These are phyloP conservation scores for Coemansia aciculifera DNA, from an alignment of 192 early-diverging fungal species.

Conservation along the genomic window DNA sequence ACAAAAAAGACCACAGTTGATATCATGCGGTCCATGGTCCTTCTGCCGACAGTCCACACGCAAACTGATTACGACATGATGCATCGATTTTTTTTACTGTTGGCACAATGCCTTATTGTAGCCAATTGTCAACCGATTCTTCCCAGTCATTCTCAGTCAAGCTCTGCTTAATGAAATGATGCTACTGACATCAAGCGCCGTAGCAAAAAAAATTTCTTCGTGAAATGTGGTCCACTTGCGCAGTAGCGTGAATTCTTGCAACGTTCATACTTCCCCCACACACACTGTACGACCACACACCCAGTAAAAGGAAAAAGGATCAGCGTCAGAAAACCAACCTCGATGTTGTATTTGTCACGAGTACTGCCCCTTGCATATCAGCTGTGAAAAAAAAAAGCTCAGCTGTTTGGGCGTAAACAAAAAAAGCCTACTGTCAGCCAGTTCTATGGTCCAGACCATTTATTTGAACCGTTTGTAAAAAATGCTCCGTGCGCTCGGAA, in stretches of 20 bases:
- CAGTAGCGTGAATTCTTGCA: neutral
- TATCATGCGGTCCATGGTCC: conserved; percentile 7
- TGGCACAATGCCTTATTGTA: neutral
- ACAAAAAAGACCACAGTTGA: neutral
- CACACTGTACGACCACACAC: neutral
- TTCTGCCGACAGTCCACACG: neutral
- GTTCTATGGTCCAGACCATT: neutral
- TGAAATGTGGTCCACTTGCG: neutral
- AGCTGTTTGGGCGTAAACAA: neutral
- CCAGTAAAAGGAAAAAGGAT: neutral
- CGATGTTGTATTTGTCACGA: neutral
- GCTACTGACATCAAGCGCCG: conserved; percentile 6
- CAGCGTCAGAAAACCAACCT: neutral
- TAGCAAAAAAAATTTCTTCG: neutral
- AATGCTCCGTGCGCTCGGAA: neutral
- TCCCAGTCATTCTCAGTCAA: neutral
- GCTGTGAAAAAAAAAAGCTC: neutral
- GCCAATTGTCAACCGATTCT: neutral
- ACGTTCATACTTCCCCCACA: neutral
- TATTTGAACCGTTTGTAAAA: neutral
- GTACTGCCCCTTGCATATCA: neutral
- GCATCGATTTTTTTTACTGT: neutral
- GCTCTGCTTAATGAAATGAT: neutral
- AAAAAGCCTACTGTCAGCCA: neutral
- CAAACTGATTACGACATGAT: neutral